Conservation (phyloP, 768 basidiomycete species). For the Tulasnella sp. region DNA sequence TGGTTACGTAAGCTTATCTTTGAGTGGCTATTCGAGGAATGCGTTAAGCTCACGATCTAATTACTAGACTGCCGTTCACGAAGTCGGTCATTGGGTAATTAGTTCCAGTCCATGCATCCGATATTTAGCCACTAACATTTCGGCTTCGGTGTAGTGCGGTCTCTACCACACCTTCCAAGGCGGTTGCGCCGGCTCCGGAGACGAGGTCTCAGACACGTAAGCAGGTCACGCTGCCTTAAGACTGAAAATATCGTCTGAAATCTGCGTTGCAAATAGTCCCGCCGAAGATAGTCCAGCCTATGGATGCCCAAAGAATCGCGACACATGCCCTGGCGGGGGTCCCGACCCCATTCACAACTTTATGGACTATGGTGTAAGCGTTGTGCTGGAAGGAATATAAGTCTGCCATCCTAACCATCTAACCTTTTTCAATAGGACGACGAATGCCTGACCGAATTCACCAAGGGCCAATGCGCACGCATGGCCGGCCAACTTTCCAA, state of each 20-base stretch:
- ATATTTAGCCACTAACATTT: neutral
- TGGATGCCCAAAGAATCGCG: slow-evolving; percentile 46
- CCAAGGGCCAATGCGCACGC: slow-evolving; percentile 35
- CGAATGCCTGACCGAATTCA: slow-evolving; percentile 37
- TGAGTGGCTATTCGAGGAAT: neutral
- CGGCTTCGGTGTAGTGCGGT: slow-evolving; percentile 36
- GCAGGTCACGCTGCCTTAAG: slow-evolving; percentile 40
- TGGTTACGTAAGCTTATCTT: slow-evolving; percentile 24
- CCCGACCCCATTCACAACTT: slow-evolving; percentile 38
- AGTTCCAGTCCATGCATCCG: neutral
- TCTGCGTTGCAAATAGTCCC: slow-evolving; percentile 34
- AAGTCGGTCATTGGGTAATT: slow-evolving; percentile 48
- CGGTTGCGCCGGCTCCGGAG: slow-evolving; percentile 39
- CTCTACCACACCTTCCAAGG: slow-evolving; percentile 51
- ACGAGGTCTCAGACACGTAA: slow-evolving; percentile 39
- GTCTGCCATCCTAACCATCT: too few relatives aligned
- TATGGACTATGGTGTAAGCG: slow-evolving; percentile 38
- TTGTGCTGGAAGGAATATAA: too few relatives aligned
- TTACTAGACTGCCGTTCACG: slow-evolving; percentile 46
- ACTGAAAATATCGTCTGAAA: neutral
- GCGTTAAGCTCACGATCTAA: neutral
- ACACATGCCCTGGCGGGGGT: slow-evolving; percentile 43
- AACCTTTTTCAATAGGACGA: slow-evolving; percentile 28
- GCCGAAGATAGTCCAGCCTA: slow-evolving; percentile 41
- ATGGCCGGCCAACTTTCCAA: slow-evolving; percentile 21